These are phyloP conservation scores for Hericium alpestre DNA, from an alignment of 768 basidiomycete genomes.

Conservation along the genomic window DNA sequence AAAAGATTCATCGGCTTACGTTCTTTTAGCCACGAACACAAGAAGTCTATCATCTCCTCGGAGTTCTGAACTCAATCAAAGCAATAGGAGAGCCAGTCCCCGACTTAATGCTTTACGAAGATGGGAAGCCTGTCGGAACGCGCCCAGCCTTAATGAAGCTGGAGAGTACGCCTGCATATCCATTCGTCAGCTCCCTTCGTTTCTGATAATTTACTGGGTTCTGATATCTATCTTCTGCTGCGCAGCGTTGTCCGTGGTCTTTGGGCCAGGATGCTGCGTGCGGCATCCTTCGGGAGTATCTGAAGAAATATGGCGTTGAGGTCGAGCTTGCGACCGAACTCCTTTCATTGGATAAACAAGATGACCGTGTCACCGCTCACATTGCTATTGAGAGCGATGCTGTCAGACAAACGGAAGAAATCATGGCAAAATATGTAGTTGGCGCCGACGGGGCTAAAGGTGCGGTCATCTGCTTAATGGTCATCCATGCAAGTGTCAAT, in stretches of 20 bases:
- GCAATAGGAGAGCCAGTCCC: not conserved
- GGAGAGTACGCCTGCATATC: not conserved
- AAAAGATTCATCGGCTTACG: not conserved
- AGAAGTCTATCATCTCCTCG: slow-evolving; percentile 3
- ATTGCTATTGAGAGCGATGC: not conserved
- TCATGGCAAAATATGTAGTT: not conserved
- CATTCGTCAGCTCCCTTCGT: not conserved
- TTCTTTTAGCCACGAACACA: not conserved
- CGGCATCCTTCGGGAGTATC: not conserved
- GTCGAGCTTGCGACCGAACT: not conserved
- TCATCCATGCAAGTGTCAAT: no score
- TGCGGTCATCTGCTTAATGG: not conserved
- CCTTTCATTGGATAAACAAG: not conserved
- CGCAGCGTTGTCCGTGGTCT: not conserved
- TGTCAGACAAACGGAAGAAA: not conserved
- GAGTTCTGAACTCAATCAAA: not conserved
- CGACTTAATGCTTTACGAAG: not conserved
- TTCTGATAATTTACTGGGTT: not conserved
- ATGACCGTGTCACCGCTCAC: not conserved
- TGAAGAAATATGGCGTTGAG: not conserved
- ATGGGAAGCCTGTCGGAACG: not conserved
- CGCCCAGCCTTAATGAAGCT: not conserved
- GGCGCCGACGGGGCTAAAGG: slow-evolving; percentile 7
- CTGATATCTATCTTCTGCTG: not conserved
- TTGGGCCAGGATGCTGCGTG: slow-evolving; percentile 1